Evolutionary conservation across 164 flowering plant genomes (phyloP).

Genomic region (Stephania cephalantha): DNA sequence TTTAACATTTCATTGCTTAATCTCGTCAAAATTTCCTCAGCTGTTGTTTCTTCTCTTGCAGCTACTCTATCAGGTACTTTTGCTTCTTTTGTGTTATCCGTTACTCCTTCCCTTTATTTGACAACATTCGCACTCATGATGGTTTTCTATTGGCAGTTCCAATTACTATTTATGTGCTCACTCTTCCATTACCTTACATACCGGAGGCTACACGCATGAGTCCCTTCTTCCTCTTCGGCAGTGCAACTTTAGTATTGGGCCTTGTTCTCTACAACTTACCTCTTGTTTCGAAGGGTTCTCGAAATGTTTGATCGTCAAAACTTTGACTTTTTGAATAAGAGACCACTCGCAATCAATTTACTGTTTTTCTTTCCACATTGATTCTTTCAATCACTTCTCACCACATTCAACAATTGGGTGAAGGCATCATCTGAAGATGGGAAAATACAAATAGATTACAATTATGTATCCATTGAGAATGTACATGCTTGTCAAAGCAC

Average conservation of each 20-base stretch:
- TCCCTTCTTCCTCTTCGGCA: constrained; percentile 60
- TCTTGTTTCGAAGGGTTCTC: constrained; percentile 25
- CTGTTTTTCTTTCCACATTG: background rate
- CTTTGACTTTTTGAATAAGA: background rate
- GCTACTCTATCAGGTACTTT: constrained; percentile 62
- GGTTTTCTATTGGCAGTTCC: constrained; percentile 54
- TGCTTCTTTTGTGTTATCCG: constrained; percentile 6
- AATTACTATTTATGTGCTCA: constrained; percentile 56
- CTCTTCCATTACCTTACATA: constrained; percentile 70
- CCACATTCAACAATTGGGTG: background rate
- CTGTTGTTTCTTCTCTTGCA: constrained; percentile 72
- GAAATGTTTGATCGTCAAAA: constrained; percentile 12
- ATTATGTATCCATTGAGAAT: background rate
- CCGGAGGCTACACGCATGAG: constrained; percentile 56
- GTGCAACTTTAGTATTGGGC: constrained; percentile 52
- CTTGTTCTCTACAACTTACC: constrained; percentile 60
- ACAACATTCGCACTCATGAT: background rate
- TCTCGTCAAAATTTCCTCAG: constrained; percentile 64
- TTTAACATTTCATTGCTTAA: constrained; percentile 73
- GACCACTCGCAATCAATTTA: background rate
- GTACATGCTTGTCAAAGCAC: background rate
- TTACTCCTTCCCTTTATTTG: background rate
- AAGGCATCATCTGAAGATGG: background rate
- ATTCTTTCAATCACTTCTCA: background rate
- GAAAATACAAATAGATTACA: no score